Conservation (phyloP, 352 stramenopile genomes). For the Thalassiosira mediterranea region DNA sequence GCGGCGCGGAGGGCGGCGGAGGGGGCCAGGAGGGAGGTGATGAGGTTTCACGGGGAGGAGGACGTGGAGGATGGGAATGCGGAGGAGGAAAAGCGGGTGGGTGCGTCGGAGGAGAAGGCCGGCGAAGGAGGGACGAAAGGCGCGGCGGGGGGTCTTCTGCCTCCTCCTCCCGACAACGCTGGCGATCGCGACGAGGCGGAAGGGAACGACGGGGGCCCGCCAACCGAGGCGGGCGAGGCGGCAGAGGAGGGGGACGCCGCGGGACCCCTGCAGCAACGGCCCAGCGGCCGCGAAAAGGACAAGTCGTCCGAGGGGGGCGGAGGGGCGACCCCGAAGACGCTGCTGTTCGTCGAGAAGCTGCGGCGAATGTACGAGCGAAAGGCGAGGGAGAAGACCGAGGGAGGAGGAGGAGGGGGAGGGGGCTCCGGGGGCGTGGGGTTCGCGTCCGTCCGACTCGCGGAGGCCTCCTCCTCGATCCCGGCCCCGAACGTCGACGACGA, state of each 20-base stretch:
- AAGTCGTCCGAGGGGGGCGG: too few species aligned
- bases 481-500: not conserved
- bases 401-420: not conserved
- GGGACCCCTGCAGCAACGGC: slow-evolving; percentile 13
- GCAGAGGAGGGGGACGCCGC: slow-evolving; percentile 6
- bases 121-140: not conserved
- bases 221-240: not conserved
- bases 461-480: slow-evolving; percentile 21
- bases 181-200: not conserved
- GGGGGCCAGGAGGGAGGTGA: slow-evolving; percentile 39
- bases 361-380: slow-evolving; percentile 67
- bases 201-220: not conserved
- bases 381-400: slow-evolving; percentile 58
- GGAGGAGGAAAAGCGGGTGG: slow-evolving; percentile 10
- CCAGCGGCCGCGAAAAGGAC: slow-evolving; percentile 5
- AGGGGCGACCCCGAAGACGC: slow-evolving; percentile 57
- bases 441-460: slow-evolving; percentile 18
- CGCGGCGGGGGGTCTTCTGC: too few species aligned
- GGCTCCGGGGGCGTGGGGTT: too few species aligned
- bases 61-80: slow-evolving; percentile 14
- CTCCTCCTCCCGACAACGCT: too few species aligned
- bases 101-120: not conserved
- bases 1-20: slow-evolving; percentile 52
- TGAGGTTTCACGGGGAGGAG: slow-evolving; percentile 56
- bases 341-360: slow-evolving; percentile 70